Evolutionary conservation across 805 yeast genomes (phyloP), one percentile per base, ranked within the genome.

Genomic region (Cyberlindnera mrakii): DNA sequence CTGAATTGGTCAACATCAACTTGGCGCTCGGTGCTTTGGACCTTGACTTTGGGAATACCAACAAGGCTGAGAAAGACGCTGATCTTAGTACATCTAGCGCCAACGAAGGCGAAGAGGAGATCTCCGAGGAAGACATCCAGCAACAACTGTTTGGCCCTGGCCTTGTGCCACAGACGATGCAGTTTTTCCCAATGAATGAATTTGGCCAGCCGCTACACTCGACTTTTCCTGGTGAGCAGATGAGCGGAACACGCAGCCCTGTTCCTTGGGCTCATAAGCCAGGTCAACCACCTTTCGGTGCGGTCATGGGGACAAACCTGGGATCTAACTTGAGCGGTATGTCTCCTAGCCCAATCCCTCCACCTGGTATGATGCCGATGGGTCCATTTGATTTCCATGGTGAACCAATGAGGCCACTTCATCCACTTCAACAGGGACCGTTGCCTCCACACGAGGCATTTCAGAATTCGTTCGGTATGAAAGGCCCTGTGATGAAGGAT

Each of bases 181-280:
- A 58, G 29, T 55, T 57, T 37, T 52, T 55, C 45, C 58, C 61
- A 35, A 38, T 55, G 34, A 54, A 57, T 39, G 58, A 54, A 33
- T 57, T 55, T 40, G 61, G 61, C 8, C 59, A 57, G 35, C 59
- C 59, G 5, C 31, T 55, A 14, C 57, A 49, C 19, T 53, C 43
- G 15, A 44, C 46, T 5, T 53, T 53, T 43, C 54, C 53, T 16
- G 49, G 41, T 39, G 53, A 50, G 13, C 48, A 33, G 10, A 39
- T 53, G 36, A 44, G 39, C 16, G 48, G 47, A 18, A 35, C 51
- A 15, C 57, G 52, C 31, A 32, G 45, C 19, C 33, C 43, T 20
- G 33, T 45, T 37, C 54, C 56, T 16, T 55, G 59, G 59, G 42
- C 55, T 14, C 19, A 52, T 3, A 53, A 55, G 34, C 52, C 52